Conservation (phyloP, 2,329 filamentous ascomycete genomes). For the Paramyrothecium roridum region DNA sequence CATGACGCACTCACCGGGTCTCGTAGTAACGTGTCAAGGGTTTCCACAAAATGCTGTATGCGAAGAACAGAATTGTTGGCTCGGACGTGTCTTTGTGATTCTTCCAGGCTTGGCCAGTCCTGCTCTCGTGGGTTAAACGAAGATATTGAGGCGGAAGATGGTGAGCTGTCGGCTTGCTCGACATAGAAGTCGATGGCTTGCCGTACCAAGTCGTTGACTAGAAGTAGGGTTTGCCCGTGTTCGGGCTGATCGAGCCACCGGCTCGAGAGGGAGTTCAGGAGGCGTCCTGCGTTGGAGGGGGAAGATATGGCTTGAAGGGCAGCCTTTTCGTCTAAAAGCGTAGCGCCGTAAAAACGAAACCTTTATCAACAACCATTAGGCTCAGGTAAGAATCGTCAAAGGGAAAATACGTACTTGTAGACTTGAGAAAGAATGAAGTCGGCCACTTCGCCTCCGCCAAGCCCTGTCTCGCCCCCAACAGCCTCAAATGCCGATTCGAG, state of each 20-base stretch:
- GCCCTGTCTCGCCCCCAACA: conserved; percentile 11
- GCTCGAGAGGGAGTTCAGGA: conserved; percentile 2
- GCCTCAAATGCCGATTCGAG: conserved; percentile 16
- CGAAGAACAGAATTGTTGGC: conserved; percentile 7
- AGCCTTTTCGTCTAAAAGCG: conserved; percentile 13
- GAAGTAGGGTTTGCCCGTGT: conserved; percentile 68
- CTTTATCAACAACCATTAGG: conserved; percentile 45
- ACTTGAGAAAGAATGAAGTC: conserved; percentile 14
- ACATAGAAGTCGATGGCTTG: conserved; percentile 80
- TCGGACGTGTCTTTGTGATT: not conserved
- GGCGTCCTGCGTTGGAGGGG: conserved; percentile 6
- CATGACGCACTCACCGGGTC: conserved; percentile 9
- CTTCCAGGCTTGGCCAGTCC: too few relatives aligned
- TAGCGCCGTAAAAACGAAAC: conserved; percentile 17
- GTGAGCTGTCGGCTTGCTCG: conserved; percentile 54
- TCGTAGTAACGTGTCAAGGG: conserved; percentile 11
- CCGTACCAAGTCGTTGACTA: conserved; percentile 76
- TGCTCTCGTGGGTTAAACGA: not conserved
- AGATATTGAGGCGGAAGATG: not conserved
- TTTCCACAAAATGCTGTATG: conserved; percentile 12
- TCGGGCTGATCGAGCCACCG: conserved; percentile 65
- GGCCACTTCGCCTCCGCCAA: conserved; percentile 7
- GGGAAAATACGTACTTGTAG: conserved; percentile 11
- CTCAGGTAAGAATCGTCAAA: not conserved
- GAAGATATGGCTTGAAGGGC: conserved; percentile 12